phyloP scores from a whole-genome alignment of 495 filamentous ascomycete species.

The Chaetomium fimeti region DNA sequence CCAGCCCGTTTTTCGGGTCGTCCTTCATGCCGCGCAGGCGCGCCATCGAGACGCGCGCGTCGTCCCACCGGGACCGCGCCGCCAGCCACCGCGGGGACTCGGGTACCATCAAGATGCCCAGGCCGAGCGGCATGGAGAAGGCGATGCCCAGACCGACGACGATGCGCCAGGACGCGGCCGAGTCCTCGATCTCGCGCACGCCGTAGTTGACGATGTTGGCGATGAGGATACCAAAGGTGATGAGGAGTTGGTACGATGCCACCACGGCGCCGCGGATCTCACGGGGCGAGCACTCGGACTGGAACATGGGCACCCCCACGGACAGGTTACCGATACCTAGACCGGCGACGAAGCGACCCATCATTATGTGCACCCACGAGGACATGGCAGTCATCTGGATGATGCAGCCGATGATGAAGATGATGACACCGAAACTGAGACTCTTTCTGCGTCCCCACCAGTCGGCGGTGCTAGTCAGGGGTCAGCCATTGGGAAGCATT shows the following conservation, averaged over 20 bases:
- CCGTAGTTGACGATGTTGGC: conserved; percentile 68
- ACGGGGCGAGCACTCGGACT: conserved; percentile 51
- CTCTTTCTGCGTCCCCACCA: conserved; percentile 42
- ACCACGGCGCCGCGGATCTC: conserved; percentile 61
- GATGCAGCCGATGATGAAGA: conserved; percentile 49
- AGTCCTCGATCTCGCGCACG: conserved; percentile 45
- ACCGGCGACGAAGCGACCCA: conserved; percentile 58
- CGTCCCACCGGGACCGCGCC: conserved; percentile 53
- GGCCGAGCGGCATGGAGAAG: conserved; percentile 60
- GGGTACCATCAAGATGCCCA: conserved; percentile 61
- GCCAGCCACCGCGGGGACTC: conserved; percentile 64
- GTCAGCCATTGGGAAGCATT: not conserved
- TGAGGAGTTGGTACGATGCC: conserved; percentile 72
- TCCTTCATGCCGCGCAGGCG: conserved; percentile 63
- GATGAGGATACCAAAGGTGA: conserved; percentile 73
- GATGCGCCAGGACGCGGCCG: conserved; percentile 62
- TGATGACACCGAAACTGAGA: conserved; percentile 37
- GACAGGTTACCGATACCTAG: conserved; percentile 65
- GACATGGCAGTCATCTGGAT: conserved; percentile 56
- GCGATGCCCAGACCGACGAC: conserved; percentile 70
- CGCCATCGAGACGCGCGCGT: conserved; percentile 59
- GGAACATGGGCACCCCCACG: conserved; percentile 63
- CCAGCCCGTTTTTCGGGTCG: conserved; percentile 53
- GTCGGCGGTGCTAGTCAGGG: conserved; percentile 34
- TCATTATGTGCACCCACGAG: conserved; percentile 49